Conservation (phyloP, 805 yeast species). For the Saturnispora dispora region DNA sequence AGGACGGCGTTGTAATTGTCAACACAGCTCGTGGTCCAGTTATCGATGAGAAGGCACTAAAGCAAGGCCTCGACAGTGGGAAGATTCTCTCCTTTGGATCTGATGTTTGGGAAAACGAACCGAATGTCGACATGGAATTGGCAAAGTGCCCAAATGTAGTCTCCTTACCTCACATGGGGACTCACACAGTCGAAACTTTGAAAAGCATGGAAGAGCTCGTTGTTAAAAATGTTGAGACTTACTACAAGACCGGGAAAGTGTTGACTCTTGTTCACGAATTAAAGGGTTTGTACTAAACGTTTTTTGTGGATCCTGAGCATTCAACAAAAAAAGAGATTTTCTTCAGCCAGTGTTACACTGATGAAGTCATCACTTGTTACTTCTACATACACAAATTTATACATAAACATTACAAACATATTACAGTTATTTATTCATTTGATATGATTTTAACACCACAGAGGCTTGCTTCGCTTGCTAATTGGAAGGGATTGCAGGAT, state of each 20-base stretch:
- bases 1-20: constrained; percentile 65
- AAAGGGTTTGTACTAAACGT: constrained; percentile 16
- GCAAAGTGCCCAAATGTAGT: constrained; percentile 57
- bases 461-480: constrained; percentile 43
- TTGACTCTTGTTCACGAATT: constrained; percentile 73
- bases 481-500: constrained; percentile 44
- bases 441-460: constrained; percentile 40
- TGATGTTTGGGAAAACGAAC: constrained; percentile 73
- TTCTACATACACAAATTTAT: neutral
- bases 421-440: too few species aligned
- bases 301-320: neutral
- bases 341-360: neutral
- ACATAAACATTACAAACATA: too few species aligned
- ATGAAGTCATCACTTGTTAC: neutral
- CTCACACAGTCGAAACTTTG: constrained; percentile 66
- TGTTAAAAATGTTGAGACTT: constrained; percentile 53
- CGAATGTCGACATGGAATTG: constrained; percentile 54
- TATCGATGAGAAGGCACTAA: constrained; percentile 55
- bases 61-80: constrained; percentile 50
- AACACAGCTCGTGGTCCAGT: constrained; percentile 93
- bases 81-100: constrained; percentile 60
- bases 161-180: constrained; percentile 87
- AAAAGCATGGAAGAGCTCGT: constrained; percentile 73
- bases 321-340: neutral
- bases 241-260: constrained; percentile 58